Base-by-base conservation (phyloP, 2,329 filamentous ascomycete genomes). In the Stemphylium beticola region DNA sequence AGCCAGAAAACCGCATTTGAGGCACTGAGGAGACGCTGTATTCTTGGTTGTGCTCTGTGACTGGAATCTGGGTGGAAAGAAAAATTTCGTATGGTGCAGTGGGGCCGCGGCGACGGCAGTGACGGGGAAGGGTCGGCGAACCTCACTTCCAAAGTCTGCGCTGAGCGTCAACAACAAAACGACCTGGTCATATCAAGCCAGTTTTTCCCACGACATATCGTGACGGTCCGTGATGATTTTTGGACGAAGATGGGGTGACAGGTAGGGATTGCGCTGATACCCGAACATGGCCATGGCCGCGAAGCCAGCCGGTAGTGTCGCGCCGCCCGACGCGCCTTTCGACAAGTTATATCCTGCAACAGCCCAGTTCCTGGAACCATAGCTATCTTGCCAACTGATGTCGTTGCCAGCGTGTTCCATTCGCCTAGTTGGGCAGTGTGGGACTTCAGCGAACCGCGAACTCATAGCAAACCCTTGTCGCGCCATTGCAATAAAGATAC, bases 71-170 rank as follows among this genome's bases (percentile, higher is more conserved):
- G 32, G 44, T 49, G 9, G 14, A 29, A 26, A 38, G 12, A 33
- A 42, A 51, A 52, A 43, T 52, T 55, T 51, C 33, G 29, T 36
- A 33, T 33, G 43, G 36, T 18, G 18, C 17, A 26, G 53, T 56
- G 53, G 53, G 53, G 53, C 53, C 26, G 22, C 17, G 20, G 37
- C 22, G 26, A 17, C 48, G 43, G 33, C 44, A 48, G 43, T 34
- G 43, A 43, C 44, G 53, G 43, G 33, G 43, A 43, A 24, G 34
- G 18, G 17, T 34, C 53, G 53, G 53, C 48, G 43, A 47, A 55
- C 31, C 14, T 49, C 45, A 20, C 31, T 22, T 38, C 7, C 15
- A 24, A 12, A 26, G 22, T 39, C 37, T 48, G 3, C 15, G 14
- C 22, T 9, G 34, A 15, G 15, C 18, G 15, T 36, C n/a, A 36